Base-by-base conservation (phyloP, 2,329 filamentous ascomycete genomes). In the Metarhizium brunneum region DNA sequence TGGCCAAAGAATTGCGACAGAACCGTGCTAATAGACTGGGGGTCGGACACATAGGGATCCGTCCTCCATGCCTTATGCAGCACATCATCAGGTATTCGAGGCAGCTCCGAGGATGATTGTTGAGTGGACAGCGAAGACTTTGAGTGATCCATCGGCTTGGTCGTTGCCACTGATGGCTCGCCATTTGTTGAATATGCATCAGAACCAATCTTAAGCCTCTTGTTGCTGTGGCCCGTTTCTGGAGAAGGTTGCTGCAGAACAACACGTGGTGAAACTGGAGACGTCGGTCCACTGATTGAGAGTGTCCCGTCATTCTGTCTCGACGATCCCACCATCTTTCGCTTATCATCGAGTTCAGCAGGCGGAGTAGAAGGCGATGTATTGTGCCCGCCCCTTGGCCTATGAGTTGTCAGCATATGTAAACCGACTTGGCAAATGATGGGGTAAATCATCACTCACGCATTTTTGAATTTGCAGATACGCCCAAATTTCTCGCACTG, bases 401-500 rank as follows among this genome's bases (percentile, higher is more conserved):
- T 83, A 58, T 13, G 57, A 50, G 47, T 36, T 29, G 55, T 61
- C 14, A 61, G 55, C 45, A 51, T 51, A 30, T 50, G 32, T 54
- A 18, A n/a, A 40, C 30, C 29, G 11, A 10, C 1, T 54, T 25
- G 14, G 13, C 45, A 16, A 30, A 48, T 13, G 14, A 48, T 25
- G 18, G 25, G n/a, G 18, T 5, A 49, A 16, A 36, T n/a, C n/a
- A n/a, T 13, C 8, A 85, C 86, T 83, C 75, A 92, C 88, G 88
- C 88, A 72, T 88, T 89, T 72, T 90, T 88, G 66, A 90, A 91
- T 71, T 86, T 86, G 80, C 92, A 96, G 18, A 87, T 78, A 51
- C 90, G 82, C 55, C 91, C 90, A 66, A 92, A 92, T 73, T 95
- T 96, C 68, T 94, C 87, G 69, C 92, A 96, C 71, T 96, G 91